Evolutionary conservation across 345 rosid species (phyloP), one percentile per base, ranked within the genome.

Genomic region (Chamaenerion angustifolium): DNA sequence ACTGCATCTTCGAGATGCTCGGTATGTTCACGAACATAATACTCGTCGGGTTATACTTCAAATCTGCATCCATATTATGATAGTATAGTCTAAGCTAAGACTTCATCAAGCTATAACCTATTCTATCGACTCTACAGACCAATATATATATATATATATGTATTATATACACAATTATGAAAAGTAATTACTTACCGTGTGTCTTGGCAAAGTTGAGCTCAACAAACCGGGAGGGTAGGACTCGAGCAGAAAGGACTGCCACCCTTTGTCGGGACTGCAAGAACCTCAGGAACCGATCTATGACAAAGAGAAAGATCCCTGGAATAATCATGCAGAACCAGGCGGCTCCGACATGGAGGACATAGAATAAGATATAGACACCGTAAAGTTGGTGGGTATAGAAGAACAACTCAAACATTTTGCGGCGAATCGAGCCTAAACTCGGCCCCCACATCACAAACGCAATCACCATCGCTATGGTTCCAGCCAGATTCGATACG

Each of bases 321-420:
- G 96, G 90, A 43, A 87, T 73, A 70, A 73, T 72, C 2, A 70
- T 70, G 61, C 72, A 73, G 12, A 82, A 23, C 67, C 49, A 77
- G 45, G 59, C 10, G 49, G 76, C 56, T 58, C 85, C 78, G 31
- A 83, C 80, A 49, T 87, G 96, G 16, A 81, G 64, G 14, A 79
- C 43, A 54, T 66, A 83, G 75, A 83, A 87, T 47, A 83, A 12
- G 46, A 83, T 46, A 64, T 79, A 87, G 62, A 74, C 40, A 10
- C 74, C 56, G 68, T 87, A 87, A 56, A 87, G 83, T 48, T 83
- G 57, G 46, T 87, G 96, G 0, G 90, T 69, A 56, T 87, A 87
- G 55, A 77, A 81, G 74, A 87, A 87, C 54, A 87, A 68, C 74
- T 87, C 96, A 49, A 87, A 87, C 60, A 74, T 61, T 49, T 67